Evolutionary conservation across 257 asterid genomes (phyloP), one percentile per base, ranked within the genome.

Genomic region (Rubia yunnanensis): DNA sequence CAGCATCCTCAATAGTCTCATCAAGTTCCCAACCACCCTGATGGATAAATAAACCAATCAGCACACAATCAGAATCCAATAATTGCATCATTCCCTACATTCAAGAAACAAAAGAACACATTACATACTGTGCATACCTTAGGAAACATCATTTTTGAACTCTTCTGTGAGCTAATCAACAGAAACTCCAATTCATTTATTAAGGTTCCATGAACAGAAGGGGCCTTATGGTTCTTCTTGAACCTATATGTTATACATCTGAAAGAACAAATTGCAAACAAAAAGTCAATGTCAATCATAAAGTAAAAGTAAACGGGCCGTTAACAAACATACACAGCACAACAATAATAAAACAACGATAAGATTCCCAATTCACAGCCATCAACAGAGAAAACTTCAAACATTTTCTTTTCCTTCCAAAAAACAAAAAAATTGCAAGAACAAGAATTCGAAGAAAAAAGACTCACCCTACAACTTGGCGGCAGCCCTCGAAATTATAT

Each of bases 1-100:
- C 98, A 7, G 98, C 98, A 70, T 88, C 80, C 82, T 85, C 84
- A 72, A 86, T 82, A 57, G 88, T 73, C 70, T 86, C 98, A 71
- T 91, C 98, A 30, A 78, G 83, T 83, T 91, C 98, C 98, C 98
- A 91, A 70, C 98, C 95, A 77, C 98, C 98, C 88, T 83, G 77
- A 67, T 28, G 54, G 73, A 62, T 48, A 34, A 35, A 39, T n/a
- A 50, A 1, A 50, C 28, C 20, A 44, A 44, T 15, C 23, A 53
- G 69, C 11, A 44, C 71, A 75, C 26, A 71, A 62, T 26, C 61
- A 66, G 57, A 76, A 78, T 17, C 48, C 70, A 65, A 50, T 30
- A 23, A 31, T 32, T 44, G 52, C 52, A 44, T 58, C 32, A 55
- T 64, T 56, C 30, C 26, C 4, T 22, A 65, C 28, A 38, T 41